phyloP scores from a whole-genome alignment of 2,329 filamentous ascomycete genomes.

The Exophiala aquamarina region DNA sequence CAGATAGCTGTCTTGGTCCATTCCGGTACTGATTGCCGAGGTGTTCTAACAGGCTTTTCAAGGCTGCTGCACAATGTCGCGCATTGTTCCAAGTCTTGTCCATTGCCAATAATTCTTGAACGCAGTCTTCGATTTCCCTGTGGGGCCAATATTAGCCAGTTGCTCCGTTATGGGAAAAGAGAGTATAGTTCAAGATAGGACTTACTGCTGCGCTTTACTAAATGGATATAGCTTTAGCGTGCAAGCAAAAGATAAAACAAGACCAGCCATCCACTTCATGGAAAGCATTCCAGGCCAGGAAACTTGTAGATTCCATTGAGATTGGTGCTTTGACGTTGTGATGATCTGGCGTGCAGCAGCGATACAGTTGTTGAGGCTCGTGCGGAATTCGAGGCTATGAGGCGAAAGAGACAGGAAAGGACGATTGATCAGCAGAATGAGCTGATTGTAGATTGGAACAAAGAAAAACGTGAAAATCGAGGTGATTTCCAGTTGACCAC shows the following conservation, averaged over 20 bases:
- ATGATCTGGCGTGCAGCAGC: slow-evolving; percentile 37
- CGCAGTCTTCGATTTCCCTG: slow-evolving; percentile 12
- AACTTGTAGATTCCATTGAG: slow-evolving; percentile 31
- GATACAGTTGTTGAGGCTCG: slow-evolving; percentile 39
- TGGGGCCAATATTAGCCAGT: neutral
- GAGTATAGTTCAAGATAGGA: no score
- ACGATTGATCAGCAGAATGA: slow-evolving; percentile 38
- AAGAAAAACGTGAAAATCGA: slow-evolving; percentile 33
- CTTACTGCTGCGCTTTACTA: slow-evolving; percentile 14
- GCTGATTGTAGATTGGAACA: slow-evolving; percentile 38
- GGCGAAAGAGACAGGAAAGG: slow-evolving; percentile 37
- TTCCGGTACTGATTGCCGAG: slow-evolving; percentile 8
- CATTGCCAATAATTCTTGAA: slow-evolving; percentile 4
- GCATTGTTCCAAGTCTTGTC: slow-evolving; percentile 14
- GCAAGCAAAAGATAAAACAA: slow-evolving; percentile 40
- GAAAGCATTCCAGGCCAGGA: slow-evolving; percentile 40
- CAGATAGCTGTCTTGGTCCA: neutral
- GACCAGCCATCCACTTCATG: slow-evolving; percentile 38
- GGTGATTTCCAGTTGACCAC: slow-evolving; percentile 4
- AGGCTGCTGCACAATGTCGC: slow-evolving; percentile 10
- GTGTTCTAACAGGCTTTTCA: slow-evolving; percentile 6
- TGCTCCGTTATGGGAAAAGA: neutral
- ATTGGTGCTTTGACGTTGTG: slow-evolving; percentile 32
- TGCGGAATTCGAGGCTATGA: slow-evolving; percentile 36
- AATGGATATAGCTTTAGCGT: slow-evolving; percentile 10